phyloP scores from a whole-genome alignment of 176 grass and related monocot species.

The Miscanthus lutarioriparius region DNA sequence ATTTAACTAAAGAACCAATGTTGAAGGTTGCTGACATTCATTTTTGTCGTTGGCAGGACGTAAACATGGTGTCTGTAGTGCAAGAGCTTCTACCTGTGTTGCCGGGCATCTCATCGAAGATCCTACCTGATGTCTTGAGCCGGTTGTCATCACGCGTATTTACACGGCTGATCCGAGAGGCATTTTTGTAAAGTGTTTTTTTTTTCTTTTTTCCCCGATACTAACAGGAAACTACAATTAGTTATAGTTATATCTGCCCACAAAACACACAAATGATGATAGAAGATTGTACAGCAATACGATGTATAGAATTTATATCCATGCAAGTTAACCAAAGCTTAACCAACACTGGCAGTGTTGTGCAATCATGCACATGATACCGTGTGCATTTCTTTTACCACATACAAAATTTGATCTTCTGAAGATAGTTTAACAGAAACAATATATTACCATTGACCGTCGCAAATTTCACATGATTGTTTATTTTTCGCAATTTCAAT shows the following conservation, averaged over 20 bases:
- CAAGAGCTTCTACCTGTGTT: constrained; percentile 87
- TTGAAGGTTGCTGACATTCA: constrained; percentile 23
- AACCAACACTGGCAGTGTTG: neutral
- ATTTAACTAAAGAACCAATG: neutral
- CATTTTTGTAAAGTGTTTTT: constrained; percentile 62
- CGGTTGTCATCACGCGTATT: constrained; percentile 80
- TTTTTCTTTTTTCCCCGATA: neutral
- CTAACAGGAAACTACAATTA: constrained; percentile 23
- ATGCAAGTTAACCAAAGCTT: constrained; percentile 34
- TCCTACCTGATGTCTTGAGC: constrained; percentile 78
- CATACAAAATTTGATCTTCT: neutral
- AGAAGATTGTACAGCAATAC: constrained; percentile 44
- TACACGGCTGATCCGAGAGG: constrained; percentile 74
- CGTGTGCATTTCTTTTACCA: neutral
- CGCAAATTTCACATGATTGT: neutral
- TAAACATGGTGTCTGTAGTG: constrained; percentile 59
- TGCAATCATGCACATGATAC: neutral
- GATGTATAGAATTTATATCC: constrained; percentile 38
- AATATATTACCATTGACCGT: neutral
- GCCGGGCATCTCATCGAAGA: constrained; percentile 80
- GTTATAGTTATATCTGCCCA: constrained; percentile 18
- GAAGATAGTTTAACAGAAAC: neutral
- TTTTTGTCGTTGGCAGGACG: constrained; percentile 45
- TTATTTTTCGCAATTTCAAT: neutral
- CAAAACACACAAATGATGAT: constrained; percentile 8